A percentile compares a stretch with the other conserved stretches of the same genome.
Conservation (phyloP, 1,139 yeast species). For the Saccharomyces pastorianus region DNA sequence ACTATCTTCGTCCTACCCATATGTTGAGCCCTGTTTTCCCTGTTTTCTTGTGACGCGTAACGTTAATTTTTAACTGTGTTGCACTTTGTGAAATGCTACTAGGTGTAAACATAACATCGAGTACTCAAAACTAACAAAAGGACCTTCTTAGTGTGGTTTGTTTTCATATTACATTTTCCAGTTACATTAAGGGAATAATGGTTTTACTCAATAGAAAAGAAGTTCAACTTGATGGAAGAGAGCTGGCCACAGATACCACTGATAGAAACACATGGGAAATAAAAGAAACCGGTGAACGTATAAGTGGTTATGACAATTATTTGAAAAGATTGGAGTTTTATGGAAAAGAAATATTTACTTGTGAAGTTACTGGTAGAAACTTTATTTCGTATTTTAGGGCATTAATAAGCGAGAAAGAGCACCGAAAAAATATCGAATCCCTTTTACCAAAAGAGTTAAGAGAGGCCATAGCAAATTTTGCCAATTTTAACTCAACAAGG, state of each 20-base stretch:
- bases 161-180: too few species aligned
- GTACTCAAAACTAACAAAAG: background rate
- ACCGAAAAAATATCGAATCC: conserved; percentile 54
- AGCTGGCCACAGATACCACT: conserved; percentile 38
- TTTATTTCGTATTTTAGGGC: conserved; percentile 81
- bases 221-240: conserved; percentile 45
- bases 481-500: conserved; percentile 45
- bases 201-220: conserved; percentile 59
- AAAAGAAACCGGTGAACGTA: conserved; percentile 79
- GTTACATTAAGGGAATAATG: conserved; percentile 22
- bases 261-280: conserved; percentile 56
- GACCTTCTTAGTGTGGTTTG: too few species aligned
- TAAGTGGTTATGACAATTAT: conserved; percentile 59
- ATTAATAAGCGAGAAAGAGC: conserved; percentile 52
- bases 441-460: conserved; percentile 77
- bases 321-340: conserved; percentile 55
- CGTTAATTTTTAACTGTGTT: background rate
- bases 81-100: too few species aligned
- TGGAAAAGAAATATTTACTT: conserved; percentile 62
- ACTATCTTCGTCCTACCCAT: too few species aligned
- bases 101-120: too few species aligned
- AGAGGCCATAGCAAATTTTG: conserved; percentile 68
- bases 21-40: background rate
- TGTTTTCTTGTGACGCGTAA: background rate
- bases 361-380: conserved; percentile 84